Percentiles rank a stretch among this genome's conserved stretches.
phyloP scores from a whole-genome alignment of 2,329 filamentous ascomycete genomes.

The Cyclaneusma minus region DNA sequence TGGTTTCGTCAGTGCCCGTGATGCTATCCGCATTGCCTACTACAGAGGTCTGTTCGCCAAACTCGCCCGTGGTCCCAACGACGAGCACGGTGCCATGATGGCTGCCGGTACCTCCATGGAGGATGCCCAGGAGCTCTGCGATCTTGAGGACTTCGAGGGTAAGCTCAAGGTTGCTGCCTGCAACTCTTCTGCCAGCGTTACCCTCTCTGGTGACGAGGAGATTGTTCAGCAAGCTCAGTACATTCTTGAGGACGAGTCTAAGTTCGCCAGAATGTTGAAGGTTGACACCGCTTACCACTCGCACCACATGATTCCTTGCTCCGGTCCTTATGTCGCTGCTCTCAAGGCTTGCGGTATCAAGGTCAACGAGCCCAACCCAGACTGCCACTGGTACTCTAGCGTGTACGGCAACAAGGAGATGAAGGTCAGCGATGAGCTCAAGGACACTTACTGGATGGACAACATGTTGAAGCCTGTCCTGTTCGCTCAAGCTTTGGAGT shows the following conservation, averaged over 20 bases:
- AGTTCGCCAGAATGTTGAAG: conserved; percentile 8
- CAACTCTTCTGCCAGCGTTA: conserved; percentile 12
- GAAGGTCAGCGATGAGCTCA: conserved; percentile 10
- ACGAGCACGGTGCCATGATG: conserved; percentile 11
- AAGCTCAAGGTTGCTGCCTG: conserved; percentile 15
- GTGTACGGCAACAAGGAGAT: conserved; percentile 4
- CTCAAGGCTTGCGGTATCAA: conserved; percentile 5
- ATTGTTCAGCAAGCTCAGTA: conserved; percentile 5
- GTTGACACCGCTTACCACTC: conserved; percentile 9
- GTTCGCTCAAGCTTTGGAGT: conserved; percentile 23
- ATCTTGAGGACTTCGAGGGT: conserved; percentile 3
- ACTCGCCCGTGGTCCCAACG: conserved; percentile 4
- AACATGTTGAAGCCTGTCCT: conserved; percentile 26
- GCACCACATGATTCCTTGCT: conserved; percentile 8
- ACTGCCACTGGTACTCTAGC: conserved; percentile 8
- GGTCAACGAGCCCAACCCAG: conserved; percentile 2
- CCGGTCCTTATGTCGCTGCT: conserved; percentile 7
- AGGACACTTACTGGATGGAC: conserved; percentile 24
- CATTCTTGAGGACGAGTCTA: conserved; percentile 4
- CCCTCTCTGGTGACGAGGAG: conserved; percentile 12
- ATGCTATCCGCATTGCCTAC: conserved; percentile 12
- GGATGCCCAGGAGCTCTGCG: conserved; percentile 8
- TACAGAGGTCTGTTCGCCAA: conserved; percentile 7
- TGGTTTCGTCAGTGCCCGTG: conserved; percentile 10
- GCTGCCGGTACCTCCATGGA: conserved; percentile 10